A percentile compares a stretch with the other conserved stretches of the same genome.
Evolutionary conservation across 768 basidiomycete genomes (phyloP).

Genomic region (Cubamyces lactineus): DNA sequence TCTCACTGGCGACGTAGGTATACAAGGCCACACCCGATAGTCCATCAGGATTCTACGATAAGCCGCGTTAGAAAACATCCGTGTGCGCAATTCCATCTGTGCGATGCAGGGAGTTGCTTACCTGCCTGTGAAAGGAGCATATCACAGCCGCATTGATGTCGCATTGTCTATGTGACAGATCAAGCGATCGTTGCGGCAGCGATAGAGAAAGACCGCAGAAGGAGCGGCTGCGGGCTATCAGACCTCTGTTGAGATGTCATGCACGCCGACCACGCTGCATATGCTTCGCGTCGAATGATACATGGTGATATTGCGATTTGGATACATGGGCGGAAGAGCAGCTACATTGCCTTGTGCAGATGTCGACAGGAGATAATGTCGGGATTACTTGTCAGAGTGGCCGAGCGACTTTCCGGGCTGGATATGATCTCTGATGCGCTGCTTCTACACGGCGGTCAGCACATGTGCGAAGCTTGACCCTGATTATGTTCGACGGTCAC

Average conservation of each 20-base stretch:
- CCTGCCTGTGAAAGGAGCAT: no score
- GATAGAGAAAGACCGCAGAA: not conserved
- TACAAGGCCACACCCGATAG: no score
- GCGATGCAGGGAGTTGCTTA: no score
- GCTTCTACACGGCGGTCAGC: slow-evolving; percentile 60
- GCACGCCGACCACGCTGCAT: no score
- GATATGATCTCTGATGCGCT: slow-evolving; percentile 80
- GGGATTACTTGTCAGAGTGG: slow-evolving; percentile 71
- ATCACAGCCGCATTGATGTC: no score
- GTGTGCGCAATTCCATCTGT: no score
- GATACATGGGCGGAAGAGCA: slow-evolving; percentile 9
- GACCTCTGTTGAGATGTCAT: no score
- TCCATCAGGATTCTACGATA: no score
- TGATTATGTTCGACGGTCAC: slow-evolving; percentile 31
- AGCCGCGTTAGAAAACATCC: no score
- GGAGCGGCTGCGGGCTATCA: not conserved
- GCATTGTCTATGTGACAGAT: no score
- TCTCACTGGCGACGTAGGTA: no score
- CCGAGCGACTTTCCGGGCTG: slow-evolving; percentile 84
- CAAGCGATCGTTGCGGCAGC: no score
- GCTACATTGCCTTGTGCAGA: not conserved
- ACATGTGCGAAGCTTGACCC: not conserved
- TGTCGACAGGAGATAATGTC: not conserved
- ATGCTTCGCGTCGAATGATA: not conserved
- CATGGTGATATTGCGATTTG: not conserved